These are phyloP conservation scores for Cynara cardunculus DNA, from an alignment of 129 eudicot genomes.

Conservation along the genomic window DNA sequence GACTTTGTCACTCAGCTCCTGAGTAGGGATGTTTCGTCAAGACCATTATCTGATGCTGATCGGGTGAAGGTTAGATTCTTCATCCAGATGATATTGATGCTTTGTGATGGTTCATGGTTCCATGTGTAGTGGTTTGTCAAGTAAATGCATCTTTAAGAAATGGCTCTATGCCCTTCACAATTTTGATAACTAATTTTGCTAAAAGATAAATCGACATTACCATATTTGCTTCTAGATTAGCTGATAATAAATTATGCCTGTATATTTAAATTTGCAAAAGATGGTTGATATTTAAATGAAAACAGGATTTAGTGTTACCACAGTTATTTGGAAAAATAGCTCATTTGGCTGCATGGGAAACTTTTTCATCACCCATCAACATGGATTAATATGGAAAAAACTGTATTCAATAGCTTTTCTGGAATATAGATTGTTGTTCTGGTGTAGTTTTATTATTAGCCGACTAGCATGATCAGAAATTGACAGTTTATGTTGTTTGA, in stretches of 20 bases:
- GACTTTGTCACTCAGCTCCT: conserved; percentile 81
- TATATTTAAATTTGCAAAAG: not conserved
- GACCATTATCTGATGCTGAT: conserved; percentile 90
- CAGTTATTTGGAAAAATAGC: not conserved
- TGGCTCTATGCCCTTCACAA: not conserved
- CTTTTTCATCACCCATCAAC: not conserved
- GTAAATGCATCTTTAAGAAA: not conserved
- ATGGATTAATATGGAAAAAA: not conserved
- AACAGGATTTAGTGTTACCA: not conserved
- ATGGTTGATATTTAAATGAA: not conserved
- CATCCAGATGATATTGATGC: not conserved
- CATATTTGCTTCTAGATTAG: not conserved
- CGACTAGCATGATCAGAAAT: not conserved
- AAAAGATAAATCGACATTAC: not conserved
- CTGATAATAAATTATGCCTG: not conserved
- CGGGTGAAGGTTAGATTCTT: conserved; percentile 64
- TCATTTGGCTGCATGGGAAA: not conserved
- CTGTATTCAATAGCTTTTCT: not conserved
- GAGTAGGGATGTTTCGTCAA: conserved; percentile 67
- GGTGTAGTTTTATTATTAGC: not conserved
- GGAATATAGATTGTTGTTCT: not conserved
- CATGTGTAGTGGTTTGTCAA: not conserved
- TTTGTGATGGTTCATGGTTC: not conserved
- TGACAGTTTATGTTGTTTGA: not conserved
- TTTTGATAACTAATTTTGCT: not conserved